These are phyloP conservation scores for Platanthera zijinensis DNA, from an alignment of 106 monocot genomes.

Conservation along the genomic window DNA sequence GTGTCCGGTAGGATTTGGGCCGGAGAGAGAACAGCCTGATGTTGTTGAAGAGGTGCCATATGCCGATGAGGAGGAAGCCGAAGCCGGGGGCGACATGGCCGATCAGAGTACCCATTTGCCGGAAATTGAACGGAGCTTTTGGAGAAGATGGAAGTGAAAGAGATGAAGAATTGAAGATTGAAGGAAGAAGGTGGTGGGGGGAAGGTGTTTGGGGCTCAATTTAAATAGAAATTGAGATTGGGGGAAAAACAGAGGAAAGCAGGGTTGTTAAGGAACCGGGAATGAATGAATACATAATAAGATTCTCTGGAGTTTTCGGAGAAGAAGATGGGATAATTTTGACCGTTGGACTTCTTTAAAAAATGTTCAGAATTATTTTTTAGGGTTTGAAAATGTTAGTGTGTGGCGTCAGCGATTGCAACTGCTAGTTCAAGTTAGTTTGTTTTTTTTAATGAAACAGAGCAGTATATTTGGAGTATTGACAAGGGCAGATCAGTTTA, in stretches of 20 bases:
- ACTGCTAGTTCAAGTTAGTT: no score
- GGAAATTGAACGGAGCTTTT: neutral
- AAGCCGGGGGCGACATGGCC: conserved; percentile 56
- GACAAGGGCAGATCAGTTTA: no score
- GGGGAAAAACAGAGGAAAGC: neutral
- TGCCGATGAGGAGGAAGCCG: conserved; percentile 46
- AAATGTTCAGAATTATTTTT: no score
- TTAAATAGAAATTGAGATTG: neutral
- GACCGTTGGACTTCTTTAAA: neutral
- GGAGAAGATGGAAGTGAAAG: neutral
- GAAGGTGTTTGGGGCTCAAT: neutral
- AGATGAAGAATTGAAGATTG: neutral
- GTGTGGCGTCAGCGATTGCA: no score
- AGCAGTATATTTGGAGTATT: no score
- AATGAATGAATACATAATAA: neutral
- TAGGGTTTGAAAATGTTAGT: no score
- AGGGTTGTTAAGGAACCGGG: neutral
- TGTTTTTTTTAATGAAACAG: no score
- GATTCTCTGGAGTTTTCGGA: neutral
- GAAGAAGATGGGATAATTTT: neutral
- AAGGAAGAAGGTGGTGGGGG: neutral
- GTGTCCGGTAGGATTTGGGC: conserved; percentile 33
- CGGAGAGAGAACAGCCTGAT: conserved; percentile 26
- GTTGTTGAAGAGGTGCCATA: conserved; percentile 67
- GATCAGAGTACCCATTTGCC: conserved; percentile 33